Evolutionary conservation across 1,139 yeast species (phyloP), one percentile per base, ranked within the genome.

Genomic region (Yamadazyma atmosphaerica): DNA sequence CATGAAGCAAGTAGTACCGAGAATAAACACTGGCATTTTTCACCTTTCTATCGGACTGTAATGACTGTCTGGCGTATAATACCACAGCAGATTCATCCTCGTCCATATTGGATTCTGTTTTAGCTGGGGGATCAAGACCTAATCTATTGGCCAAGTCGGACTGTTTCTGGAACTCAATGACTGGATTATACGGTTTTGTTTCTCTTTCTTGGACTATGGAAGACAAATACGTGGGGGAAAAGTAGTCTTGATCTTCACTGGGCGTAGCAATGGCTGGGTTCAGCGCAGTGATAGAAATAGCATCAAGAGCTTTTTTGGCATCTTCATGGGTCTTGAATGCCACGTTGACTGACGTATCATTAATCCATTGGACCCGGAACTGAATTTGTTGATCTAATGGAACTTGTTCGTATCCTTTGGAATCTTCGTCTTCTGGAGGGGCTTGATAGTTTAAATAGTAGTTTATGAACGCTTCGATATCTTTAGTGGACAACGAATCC

Each of bases 1-100:
- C 94, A 51, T 85, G 83, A 14, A 83, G 55, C 43, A 83, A 64
- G 58, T 85, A 85, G 56, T 83, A 85, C 31, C 87, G 60, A 19
- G 89, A 82, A 41, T 73, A 74, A 12, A 68, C 74, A 18, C 79
- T 65, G 4, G 90, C 83, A 45, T 79, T 76, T 44, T 69, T 70
- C 32, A 76, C 76, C 49, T 84, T 83, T 36, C 67, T 65, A 56
- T 85, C 90, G 8, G 74, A 63, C 37, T 62, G 67, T 32, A 73
- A 65, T 4, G 86, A 72, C 49, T 71, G 78, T 44, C 90, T 65
- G 3, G 74, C 60, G 34, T 56, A 53, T 34, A 77, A 58, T 7
- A 65, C 65, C 5, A 68, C 63, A 10, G 72, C 63, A 2, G 71
- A 61, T 35, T 68, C 72, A 33, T 66, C 75, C 39, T 72, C 77